Conservation (phyloP, 805 yeast species). For the Sugiyamaella marilandica region DNA sequence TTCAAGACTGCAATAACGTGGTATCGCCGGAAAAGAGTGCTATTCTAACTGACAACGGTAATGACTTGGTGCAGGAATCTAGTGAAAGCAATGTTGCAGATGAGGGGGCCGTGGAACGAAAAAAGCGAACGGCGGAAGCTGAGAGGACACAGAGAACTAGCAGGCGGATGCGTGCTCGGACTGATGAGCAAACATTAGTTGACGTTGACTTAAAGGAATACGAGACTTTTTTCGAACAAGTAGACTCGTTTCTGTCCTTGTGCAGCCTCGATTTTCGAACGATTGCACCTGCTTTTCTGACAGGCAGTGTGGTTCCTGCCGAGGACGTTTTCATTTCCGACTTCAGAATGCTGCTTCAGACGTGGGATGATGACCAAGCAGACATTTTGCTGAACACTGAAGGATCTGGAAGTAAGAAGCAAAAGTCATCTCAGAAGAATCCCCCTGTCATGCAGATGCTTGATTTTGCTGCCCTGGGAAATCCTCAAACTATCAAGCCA, state of each 20-base stretch:
- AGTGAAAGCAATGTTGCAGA: background rate
- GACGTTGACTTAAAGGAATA: slow-evolving; percentile 20
- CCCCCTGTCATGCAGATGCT: slow-evolving; percentile 29
- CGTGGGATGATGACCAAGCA: slow-evolving; percentile 35
- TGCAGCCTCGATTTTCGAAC: slow-evolving; percentile 15
- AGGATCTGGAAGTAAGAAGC: background rate
- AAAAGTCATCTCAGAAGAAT: slow-evolving; percentile 10
- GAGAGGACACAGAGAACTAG: slow-evolving; percentile 7
- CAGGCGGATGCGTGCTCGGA: slow-evolving; percentile 28
- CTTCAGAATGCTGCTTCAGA: slow-evolving; percentile 32
- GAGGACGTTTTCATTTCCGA: slow-evolving; percentile 26
- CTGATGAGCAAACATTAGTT: slow-evolving; percentile 19
- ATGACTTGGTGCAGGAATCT: background rate
- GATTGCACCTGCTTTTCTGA: slow-evolving; percentile 19
- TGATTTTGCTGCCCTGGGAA: slow-evolving; percentile 28
- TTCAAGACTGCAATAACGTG: background rate
- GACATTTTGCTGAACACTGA: slow-evolving; percentile 23
- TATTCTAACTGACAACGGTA: background rate
- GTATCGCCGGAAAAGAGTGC: background rate
- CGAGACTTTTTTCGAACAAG: slow-evolving; percentile 24
- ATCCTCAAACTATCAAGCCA: slow-evolving; percentile 12
- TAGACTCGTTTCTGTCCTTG: slow-evolving; percentile 17
- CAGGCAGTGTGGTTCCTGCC: slow-evolving; percentile 7
- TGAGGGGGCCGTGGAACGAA: background rate
- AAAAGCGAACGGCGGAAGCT: background rate